A percentile compares a stretch with the other conserved stretches of the same genome.
These are phyloP conservation scores for Syzygium grande DNA, from an alignment of 345 rosid species.

Conservation along the genomic window DNA sequence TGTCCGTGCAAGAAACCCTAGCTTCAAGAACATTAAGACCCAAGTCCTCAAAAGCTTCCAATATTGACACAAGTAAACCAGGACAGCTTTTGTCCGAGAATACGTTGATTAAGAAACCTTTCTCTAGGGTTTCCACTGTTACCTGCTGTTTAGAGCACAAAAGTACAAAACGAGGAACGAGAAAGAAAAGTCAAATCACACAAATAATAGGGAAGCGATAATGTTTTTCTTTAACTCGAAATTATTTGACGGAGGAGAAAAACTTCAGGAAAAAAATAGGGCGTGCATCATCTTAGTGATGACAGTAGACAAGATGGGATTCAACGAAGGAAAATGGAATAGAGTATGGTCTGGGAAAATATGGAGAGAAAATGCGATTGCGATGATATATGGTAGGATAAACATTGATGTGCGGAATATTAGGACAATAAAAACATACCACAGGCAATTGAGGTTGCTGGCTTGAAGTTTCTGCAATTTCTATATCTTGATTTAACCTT, in stretches of 20 bases:
- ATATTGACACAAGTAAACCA: slow-evolving; percentile 65
- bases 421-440: slow-evolving; percentile 10
- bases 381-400: neutral
- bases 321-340: neutral
- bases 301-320: neutral
- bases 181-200: neutral
- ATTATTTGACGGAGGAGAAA: neutral
- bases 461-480: slow-evolving; percentile 24
- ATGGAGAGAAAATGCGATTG: neutral
- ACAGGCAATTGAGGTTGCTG: slow-evolving; percentile 23
- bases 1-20: slow-evolving; percentile 88
- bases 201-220: neutral
- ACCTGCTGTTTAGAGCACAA: slow-evolving; percentile 34
- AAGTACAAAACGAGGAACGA: neutral
- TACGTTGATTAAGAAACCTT: slow-evolving; percentile 66
- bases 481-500: slow-evolving; percentile 46
- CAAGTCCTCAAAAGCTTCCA: slow-evolving; percentile 82
- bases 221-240: neutral
- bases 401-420: neutral
- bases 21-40: slow-evolving; percentile 78
- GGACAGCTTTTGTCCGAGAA: slow-evolving; percentile 54
- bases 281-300: neutral
- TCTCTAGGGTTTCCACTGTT: slow-evolving; percentile 72
- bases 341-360: neutral
- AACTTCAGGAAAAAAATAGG: neutral